These are phyloP conservation scores for Serpula lacrymans DNA, from an alignment of 768 basidiomycete genomes.

Conservation along the genomic window DNA sequence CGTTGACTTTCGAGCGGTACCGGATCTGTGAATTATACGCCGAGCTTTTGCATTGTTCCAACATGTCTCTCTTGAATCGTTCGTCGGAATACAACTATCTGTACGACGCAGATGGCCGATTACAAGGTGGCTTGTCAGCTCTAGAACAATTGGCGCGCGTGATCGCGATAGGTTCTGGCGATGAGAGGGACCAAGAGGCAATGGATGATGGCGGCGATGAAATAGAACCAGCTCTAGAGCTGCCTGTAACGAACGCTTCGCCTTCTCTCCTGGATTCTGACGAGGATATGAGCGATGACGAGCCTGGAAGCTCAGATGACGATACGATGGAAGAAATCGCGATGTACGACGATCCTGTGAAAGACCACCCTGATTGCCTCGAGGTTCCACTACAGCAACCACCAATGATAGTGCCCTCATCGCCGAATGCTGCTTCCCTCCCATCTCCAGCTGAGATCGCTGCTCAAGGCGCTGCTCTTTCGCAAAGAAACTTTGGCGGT, in stretches of 20 bases:
- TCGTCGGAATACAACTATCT: conserved; percentile 58
- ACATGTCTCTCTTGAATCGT: conserved; percentile 95
- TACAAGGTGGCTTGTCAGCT: conserved; percentile 82
- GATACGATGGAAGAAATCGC: conserved; percentile 82
- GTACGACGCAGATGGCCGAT: conserved; percentile 80
- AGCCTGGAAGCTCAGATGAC: conserved; percentile 72
- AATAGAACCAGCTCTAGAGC: conserved; percentile 59
- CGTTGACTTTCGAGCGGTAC: conserved; percentile 92
- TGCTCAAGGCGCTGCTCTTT: conserved; percentile 21
- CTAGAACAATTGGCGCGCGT: conserved; percentile 87
- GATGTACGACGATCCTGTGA: conserved; percentile 62
- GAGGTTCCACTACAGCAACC: conserved; percentile 33
- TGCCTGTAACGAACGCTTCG: conserved; percentile 58
- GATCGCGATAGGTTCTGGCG: conserved; percentile 61
- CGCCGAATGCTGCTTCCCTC: conserved; percentile 27
- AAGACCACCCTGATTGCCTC: conserved; percentile 28
- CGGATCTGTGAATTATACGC: conserved; percentile 96
- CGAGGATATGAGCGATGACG: conserved; percentile 73
- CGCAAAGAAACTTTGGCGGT: conserved; percentile 13
- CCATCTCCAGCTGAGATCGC: conserved; percentile 29
- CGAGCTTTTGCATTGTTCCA: conserved; percentile 95
- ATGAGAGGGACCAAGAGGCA: conserved; percentile 49
- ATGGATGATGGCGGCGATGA: conserved; percentile 58
- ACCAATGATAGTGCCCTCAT: conserved; percentile 24
- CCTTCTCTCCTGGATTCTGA: conserved; percentile 64